These are phyloP conservation scores for Solanum chmielewskii DNA, from an alignment of 257 asterid species.

Conservation along the genomic window DNA sequence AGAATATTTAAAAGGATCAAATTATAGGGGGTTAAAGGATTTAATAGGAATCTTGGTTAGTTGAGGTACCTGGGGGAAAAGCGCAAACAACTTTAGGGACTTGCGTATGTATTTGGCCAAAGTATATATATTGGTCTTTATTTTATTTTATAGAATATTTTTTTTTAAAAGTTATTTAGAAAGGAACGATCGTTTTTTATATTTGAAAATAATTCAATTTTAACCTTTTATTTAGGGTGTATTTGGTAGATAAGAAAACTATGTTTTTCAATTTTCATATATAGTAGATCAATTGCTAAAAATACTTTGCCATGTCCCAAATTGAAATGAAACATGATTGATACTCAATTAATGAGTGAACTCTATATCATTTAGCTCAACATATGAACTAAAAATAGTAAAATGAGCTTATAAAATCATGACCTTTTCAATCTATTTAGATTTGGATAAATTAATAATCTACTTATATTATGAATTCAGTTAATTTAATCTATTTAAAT, in stretches of 20 bases:
- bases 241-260: neutral
- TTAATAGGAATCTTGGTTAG: too few relatives aligned
- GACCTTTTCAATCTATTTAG: neutral
- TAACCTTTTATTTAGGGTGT: neutral
- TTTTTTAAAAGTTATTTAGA: neutral
- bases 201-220: neutral
- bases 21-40: too few relatives aligned
- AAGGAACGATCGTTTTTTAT: neutral
- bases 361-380: neutral
- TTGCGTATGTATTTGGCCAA: too few relatives aligned
- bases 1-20: too few relatives aligned
- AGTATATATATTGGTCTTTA: neutral
- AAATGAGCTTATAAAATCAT: neutral
- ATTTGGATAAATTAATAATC: neutral
- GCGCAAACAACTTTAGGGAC: too few relatives aligned
- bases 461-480: neutral
- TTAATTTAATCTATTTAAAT: neutral
- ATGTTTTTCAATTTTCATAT: too few relatives aligned
- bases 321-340: neutral
- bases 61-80: too few relatives aligned
- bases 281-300: neutral
- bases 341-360: neutral
- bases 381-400: neutral
- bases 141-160: neutral
- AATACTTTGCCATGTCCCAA: neutral